Conservation (phyloP, 768 basidiomycete genomes). For the Mycena amicta region DNA sequence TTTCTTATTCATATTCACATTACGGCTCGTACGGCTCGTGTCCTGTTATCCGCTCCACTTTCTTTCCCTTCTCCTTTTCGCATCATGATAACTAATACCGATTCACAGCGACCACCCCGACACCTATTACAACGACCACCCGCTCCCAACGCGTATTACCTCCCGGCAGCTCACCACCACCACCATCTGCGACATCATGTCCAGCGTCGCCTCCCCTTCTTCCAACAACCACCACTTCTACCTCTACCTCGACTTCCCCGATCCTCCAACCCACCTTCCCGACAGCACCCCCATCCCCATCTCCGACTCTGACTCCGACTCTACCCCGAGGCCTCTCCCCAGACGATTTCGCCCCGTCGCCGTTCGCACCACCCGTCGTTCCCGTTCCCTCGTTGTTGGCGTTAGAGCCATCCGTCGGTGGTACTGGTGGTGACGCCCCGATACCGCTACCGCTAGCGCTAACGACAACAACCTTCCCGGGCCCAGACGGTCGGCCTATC, state of each 20-base stretch:
- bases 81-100: neutral
- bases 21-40: neutral
- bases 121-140: too few species aligned
- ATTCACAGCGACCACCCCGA: neutral
- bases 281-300: neutral
- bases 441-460: too few species aligned
- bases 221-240: neutral
- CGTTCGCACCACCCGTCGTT: slow-evolving; percentile 9
- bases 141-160: too few species aligned
- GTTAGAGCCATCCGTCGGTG: too few species aligned
- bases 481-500: neutral
- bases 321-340: slow-evolving; percentile 8
- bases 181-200: too few species aligned
- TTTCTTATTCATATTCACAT: too few species aligned
- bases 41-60: too few species aligned
- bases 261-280: neutral
- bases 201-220: neutral
- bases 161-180: too few species aligned
- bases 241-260: neutral
- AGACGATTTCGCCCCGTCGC: slow-evolving; percentile 21
- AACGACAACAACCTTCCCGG: neutral
- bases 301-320: neutral
- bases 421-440: neutral
- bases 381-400: neutral
- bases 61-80: neutral